A percentile compares a stretch with the other conserved stretches of the same genome.
Conservation (phyloP, 495 filamentous ascomycete species). For the Penicillium turbatum region DNA sequence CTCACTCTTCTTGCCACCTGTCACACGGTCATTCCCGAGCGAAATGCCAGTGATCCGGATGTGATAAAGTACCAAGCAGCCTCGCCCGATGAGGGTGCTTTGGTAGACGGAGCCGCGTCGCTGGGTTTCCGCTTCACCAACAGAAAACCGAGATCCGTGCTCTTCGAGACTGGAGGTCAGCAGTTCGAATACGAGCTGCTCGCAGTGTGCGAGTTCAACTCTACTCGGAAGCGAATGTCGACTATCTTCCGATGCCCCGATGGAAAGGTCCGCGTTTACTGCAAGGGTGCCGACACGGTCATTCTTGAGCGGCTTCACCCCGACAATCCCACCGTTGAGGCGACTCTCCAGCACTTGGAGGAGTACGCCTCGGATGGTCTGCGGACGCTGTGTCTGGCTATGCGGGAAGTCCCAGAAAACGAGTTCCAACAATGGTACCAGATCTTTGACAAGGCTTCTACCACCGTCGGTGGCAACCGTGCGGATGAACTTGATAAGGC, state of each 20-base stretch:
- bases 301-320: slow-evolving; percentile 80
- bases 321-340: slow-evolving; percentile 80
- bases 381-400: slow-evolving; percentile 89
- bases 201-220: slow-evolving; percentile 98
- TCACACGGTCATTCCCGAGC: slow-evolving; percentile 96
- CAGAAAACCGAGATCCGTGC: slow-evolving; percentile 80
- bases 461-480: slow-evolving; percentile 87
- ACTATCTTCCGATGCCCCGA: slow-evolving; percentile 95
- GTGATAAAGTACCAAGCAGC: slow-evolving; percentile 97
- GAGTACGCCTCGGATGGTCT: slow-evolving; percentile 97
- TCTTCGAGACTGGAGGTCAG: slow-evolving; percentile 67
- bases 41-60: slow-evolving; percentile 65
- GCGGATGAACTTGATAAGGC: slow-evolving; percentile 97
- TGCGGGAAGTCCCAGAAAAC: slow-evolving; percentile 88
- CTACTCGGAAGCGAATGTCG: slow-evolving; percentile 96
- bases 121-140: slow-evolving; percentile 89
- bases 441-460: slow-evolving; percentile 84
- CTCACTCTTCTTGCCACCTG: slow-evolving; percentile 83
- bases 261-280: slow-evolving; percentile 88
- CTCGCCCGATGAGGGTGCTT: slow-evolving; percentile 93
- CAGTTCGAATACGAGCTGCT: slow-evolving; percentile 84
- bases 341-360: slow-evolving; percentile 87
- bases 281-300: slow-evolving; percentile 97
- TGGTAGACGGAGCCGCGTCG: slow-evolving; percentile 84
- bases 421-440: slow-evolving; percentile 87